Base-by-base conservation (phyloP, 2,329 filamentous ascomycete genomes). In the Fusarium caatingaense region DNA sequence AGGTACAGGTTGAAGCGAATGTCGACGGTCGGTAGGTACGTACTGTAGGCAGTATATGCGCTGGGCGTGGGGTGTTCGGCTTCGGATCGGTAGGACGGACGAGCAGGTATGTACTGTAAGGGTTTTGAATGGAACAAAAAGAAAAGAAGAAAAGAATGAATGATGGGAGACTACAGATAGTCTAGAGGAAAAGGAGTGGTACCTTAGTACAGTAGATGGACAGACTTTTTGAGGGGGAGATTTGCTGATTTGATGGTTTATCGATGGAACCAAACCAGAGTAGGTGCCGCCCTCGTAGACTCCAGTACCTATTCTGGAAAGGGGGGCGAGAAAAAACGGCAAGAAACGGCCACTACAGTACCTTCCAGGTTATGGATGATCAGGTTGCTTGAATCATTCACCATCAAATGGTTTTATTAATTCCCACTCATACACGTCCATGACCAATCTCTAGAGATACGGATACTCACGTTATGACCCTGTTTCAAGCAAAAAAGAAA, bases 201-300 rank as follows among this genome's bases (percentile, higher is more conserved):
- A 28, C 13, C 32, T 51, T 32, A 16, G 30, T 37, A n/a, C 13
- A 16, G 30, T 37, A 37, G 44, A 50, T 47, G 46, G 47, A 60
- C 54, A 41, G 37, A 50, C 50, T 50, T 32, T 47, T 53, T 34
- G 53, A 57, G 56, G 61, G 61, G 66, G 66, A 69, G 56, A 69
- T 69, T 69, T 69, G 66, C 56, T 64, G 49, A 63, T 69, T 63
- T 66, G 61, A 56, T 51, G 45, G 61, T 57, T 49, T 69, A 61
- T 56, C 42, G 27, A 60, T 53, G 34, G 49, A 56, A 56, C 54
- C 46, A 45, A 56, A 56, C 54, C 46, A 45, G 53, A 44, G 63
- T 41, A 64, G 61, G 54, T 70, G 53, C 66, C 53, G 48, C 61
- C 61, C 41, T 65, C 66, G 34, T 42, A 41, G 37, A 51, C 32